Evolutionary conservation across 2,329 filamentous ascomycete genomes (phyloP).

Genomic region (Metarhizium brunneum): DNA sequence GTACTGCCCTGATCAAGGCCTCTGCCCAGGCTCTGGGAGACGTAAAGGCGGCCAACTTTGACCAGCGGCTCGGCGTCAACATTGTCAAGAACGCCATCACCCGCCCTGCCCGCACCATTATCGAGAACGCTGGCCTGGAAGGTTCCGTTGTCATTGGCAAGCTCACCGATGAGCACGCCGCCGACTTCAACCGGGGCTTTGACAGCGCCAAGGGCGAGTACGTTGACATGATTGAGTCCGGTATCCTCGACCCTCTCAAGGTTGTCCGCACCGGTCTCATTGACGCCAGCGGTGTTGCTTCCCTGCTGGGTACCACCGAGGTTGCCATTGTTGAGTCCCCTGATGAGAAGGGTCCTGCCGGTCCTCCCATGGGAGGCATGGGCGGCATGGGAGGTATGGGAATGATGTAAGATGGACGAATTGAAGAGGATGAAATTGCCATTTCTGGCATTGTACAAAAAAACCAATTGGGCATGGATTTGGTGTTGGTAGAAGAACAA

Average conservation of each 20-base stretch:
- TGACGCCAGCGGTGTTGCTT: slow-evolving; percentile 93
- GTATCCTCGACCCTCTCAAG: slow-evolving; percentile 99
- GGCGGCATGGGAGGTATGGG: slow-evolving; percentile 51
- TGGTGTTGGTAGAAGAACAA: slow-evolving; percentile 30
- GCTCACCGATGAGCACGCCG: slow-evolving; percentile 85
- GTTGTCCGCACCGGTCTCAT: slow-evolving; percentile 93
- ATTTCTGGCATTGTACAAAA: slow-evolving; percentile 19
- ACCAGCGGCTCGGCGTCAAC: slow-evolving; percentile 95
- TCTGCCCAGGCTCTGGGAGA: slow-evolving; percentile 76
- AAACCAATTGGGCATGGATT: slow-evolving; percentile 31
- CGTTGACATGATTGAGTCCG: slow-evolving; percentile 93
- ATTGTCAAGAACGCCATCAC: slow-evolving; percentile 99
- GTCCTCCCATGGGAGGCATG: slow-evolving; percentile 57
- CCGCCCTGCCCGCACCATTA: slow-evolving; percentile 84
- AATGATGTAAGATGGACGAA: slow-evolving; percentile 45
- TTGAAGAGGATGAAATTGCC: slow-evolving; percentile 9
- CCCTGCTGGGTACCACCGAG: slow-evolving; percentile 93
- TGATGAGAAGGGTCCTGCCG: slow-evolving; percentile 74
- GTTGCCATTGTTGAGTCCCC: slow-evolving; percentile 94
- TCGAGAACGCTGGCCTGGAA: slow-evolving; percentile 95
- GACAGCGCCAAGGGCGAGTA: slow-evolving; percentile 96
- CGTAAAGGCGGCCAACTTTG: slow-evolving; percentile 89
- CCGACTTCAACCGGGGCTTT: slow-evolving; percentile 97
- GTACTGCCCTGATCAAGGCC: slow-evolving; percentile 96
- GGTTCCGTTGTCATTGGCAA: slow-evolving; percentile 96